Percentiles rank a stretch among this genome's conserved stretches.
Evolutionary conservation across 108 stramenopile species (phyloP).

Genomic region (Aurantiochytrium sp.): DNA sequence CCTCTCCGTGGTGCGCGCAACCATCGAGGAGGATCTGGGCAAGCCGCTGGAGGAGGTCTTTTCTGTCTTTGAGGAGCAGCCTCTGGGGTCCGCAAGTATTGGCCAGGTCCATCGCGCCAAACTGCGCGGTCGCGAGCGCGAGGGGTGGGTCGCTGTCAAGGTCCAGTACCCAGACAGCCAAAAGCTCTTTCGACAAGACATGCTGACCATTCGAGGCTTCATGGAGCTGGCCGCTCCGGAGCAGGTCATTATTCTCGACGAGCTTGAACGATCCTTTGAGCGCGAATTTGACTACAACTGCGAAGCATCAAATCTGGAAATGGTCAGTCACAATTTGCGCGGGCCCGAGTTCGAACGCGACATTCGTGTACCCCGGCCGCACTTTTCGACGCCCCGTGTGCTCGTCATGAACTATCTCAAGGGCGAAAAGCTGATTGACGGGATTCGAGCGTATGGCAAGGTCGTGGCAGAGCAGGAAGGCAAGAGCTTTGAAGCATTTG

Average conservation of each 20-base stretch:
- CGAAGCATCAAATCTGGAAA: not conserved
- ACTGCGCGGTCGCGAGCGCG: not conserved
- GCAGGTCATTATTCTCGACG: constrained; percentile 10
- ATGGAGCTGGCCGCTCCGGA: constrained; percentile 4
- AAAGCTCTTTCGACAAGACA: constrained; percentile 63
- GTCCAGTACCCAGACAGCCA: constrained; percentile 72
- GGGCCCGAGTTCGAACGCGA: not conserved
- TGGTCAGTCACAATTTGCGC: not conserved
- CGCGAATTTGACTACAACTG: not conserved
- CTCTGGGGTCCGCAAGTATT: constrained; percentile 72
- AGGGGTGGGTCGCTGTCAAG: constrained; percentile 60
- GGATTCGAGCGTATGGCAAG: not conserved
- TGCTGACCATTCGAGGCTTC: constrained; percentile 69
- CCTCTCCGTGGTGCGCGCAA: constrained; percentile 52
- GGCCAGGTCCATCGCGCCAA: constrained; percentile 76
- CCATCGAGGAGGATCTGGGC: constrained; percentile 56
- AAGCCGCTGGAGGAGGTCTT: constrained; percentile 51
- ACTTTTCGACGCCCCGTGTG: not conserved
- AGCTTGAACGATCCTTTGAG: not conserved
- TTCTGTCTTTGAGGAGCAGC: constrained; percentile 57
- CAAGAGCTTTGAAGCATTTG: not conserved
- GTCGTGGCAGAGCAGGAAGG: not conserved
- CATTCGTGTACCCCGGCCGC: not conserved
- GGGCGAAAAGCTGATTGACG: not conserved
- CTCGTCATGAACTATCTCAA: not conserved